Evolutionary conservation across 176 grass and related monocot genomes (phyloP), one percentile per base, ranked within the genome.

Genomic region (Thalia dealbata): DNA sequence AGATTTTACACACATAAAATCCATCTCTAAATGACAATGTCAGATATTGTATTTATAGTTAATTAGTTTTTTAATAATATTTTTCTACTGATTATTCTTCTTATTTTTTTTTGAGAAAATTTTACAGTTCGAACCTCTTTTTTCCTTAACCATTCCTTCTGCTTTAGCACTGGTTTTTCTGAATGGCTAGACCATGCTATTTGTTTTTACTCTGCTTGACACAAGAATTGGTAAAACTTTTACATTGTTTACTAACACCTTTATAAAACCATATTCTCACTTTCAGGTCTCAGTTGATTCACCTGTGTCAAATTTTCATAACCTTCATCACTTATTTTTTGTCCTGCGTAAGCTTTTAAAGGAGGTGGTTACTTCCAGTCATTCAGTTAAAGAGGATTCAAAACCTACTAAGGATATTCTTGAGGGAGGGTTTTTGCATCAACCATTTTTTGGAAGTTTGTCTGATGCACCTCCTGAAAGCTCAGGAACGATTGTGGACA

Each of bases 321-420:
- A 75, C 70, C 83, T 96, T 68, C 89, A 96, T 78, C 93, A 96
- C 69, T 44, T 96, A 43, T 86, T 96, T 78, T 96, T 92, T 54
- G 80, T 96, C 50, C 62, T 67, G 21, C 81, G 82, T 24, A 96
- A 96, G 85, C 81, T 96, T 71, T 69, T 96, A 59, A 96, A 88
- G 76, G 89, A 96, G 54, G 89, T 92, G 63, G 75, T 86, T 77
- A 75, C 61, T 68, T 73, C 79, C 79, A 76, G 78, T 71, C 72
- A 81, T 72, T 79, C 82, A 79, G 13, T n/a, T 62, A 75, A 44
- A 73, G 32, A 66, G 63, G 60, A 79, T 75, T 58, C 52, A 73
- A 78, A 84, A 19, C 65, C 70, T 75, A 30, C 67, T 42, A 92
- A 79, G 80, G 64, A 84, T 81, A 59, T 78, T 64, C 62, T 61